These are phyloP conservation scores for Triticum turgidum DNA, from an alignment of 176 grass and related monocot species.

Conservation along the genomic window DNA sequence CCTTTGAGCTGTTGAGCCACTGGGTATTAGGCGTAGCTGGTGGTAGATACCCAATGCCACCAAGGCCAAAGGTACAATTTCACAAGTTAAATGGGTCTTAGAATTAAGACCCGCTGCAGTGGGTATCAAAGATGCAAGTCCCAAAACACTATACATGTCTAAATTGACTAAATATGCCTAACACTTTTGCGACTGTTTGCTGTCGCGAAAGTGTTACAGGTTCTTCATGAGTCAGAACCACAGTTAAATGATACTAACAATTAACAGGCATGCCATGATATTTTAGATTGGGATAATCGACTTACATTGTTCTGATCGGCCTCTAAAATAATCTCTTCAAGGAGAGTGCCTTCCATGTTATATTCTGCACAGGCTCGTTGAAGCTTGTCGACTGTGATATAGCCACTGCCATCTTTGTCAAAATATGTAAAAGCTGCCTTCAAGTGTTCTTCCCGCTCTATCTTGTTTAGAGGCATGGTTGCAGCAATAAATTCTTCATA, in stretches of 20 bases:
- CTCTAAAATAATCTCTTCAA: constrained; percentile 87
- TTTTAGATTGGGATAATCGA: not conserved
- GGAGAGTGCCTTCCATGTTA: constrained; percentile 65
- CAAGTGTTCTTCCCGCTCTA: constrained; percentile 91
- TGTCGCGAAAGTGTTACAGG: not conserved
- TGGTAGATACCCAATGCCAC: not conserved
- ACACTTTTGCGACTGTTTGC: not conserved
- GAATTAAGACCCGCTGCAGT: not conserved
- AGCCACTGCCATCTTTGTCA: constrained; percentile 93
- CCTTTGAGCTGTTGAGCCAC: not conserved
- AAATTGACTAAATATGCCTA: not conserved
- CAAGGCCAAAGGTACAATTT: not conserved
- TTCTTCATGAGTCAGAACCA: not conserved
- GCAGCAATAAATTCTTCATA: constrained; percentile 96
- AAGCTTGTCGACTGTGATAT: constrained; percentile 88
- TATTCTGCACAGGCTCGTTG: constrained; percentile 75
- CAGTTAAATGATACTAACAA: not conserved
- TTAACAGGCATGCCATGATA: not conserved
- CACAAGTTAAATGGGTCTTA: not conserved
- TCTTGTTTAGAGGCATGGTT: constrained; percentile 86
- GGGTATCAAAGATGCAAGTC: not conserved
- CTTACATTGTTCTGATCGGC: constrained; percentile 96
- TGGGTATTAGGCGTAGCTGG: not conserved
- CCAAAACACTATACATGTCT: not conserved
- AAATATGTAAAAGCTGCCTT: constrained; percentile 95